These are phyloP conservation scores for Plasmodium chabaudi DNA, from an alignment of 169 alveolate genomes.

Conservation along the genomic window DNA sequence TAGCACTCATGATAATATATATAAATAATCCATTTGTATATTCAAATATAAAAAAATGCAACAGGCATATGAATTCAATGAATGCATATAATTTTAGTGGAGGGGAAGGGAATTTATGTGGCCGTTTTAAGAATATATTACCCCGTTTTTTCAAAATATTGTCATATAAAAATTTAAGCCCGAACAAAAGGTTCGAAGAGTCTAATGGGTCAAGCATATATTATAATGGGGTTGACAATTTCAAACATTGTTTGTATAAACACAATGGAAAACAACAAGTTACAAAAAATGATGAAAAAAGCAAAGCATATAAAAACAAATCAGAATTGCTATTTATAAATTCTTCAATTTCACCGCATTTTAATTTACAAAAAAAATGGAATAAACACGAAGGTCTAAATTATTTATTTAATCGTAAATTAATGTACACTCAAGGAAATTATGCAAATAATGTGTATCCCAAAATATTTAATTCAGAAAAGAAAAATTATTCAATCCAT, in stretches of 20 bases:
- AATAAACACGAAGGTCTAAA: neutral
- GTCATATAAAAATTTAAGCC: neutral
- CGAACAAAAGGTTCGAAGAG: no score
- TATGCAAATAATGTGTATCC: no score
- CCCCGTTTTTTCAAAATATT: conserved; percentile 6
- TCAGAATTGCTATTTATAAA: conserved; percentile 33
- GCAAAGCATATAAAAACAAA: neutral
- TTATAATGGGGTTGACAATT: no score
- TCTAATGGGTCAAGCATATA: no score
- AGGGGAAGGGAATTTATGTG: conserved; percentile 8
- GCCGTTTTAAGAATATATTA: neutral
- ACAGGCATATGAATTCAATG: conserved; percentile 2
- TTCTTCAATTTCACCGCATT: neutral
- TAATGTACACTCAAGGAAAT: no score
- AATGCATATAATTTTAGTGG: conserved; percentile 8
- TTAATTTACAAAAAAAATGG: conserved; percentile 3
- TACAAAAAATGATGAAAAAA: neutral
- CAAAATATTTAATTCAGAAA: no score
- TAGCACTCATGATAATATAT: neutral
- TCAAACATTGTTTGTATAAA: no score
- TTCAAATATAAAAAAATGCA: conserved; percentile 14
- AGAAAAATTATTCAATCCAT: no score
- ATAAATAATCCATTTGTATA: conserved; percentile 5
- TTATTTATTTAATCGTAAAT: no score
- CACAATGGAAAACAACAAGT: neutral